These are phyloP conservation scores for Ascocoryne sarcoides DNA, from an alignment of 2,329 filamentous ascomycete species.

Conservation along the genomic window DNA sequence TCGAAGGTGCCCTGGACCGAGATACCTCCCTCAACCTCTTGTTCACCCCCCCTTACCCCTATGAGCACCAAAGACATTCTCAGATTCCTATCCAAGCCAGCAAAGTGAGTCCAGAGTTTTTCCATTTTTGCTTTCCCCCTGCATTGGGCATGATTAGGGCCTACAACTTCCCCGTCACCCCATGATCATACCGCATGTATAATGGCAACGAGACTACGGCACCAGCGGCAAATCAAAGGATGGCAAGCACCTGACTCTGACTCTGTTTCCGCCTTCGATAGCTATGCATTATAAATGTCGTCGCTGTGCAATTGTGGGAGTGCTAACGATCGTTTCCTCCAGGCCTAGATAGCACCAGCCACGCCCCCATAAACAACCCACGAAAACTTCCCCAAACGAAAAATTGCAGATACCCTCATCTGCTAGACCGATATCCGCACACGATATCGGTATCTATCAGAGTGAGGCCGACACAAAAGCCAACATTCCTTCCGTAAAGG, in stretches of 20 bases:
- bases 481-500: neutral
- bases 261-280: too few relatives aligned
- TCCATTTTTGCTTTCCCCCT: too few relatives aligned
- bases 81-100: constrained; percentile 88
- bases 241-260: too few relatives aligned
- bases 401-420: constrained; percentile 58
- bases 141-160: too few relatives aligned
- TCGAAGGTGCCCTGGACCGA: too few relatives aligned
- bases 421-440: constrained; percentile 75
- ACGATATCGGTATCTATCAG: constrained; percentile 77
- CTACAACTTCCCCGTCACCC: too few relatives aligned
- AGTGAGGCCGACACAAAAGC: constrained; percentile 48
- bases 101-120: constrained; percentile 57
- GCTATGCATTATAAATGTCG: too few relatives aligned
- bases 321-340: constrained; percentile 6
- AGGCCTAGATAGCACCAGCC: constrained; percentile 55
- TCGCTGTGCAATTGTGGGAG: too few relatives aligned
- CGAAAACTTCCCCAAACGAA: constrained; percentile 12
- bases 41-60: constrained; percentile 37
- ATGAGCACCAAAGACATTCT: constrained; percentile 90
- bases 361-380: constrained; percentile 31
- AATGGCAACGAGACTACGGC: too few relatives aligned
- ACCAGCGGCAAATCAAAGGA: too few relatives aligned
- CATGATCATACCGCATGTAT: too few relatives aligned
- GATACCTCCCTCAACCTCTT: neutral